phyloP scores from a whole-genome alignment of 352 stramenopile genomes.

The Phytophthora ramorum region DNA sequence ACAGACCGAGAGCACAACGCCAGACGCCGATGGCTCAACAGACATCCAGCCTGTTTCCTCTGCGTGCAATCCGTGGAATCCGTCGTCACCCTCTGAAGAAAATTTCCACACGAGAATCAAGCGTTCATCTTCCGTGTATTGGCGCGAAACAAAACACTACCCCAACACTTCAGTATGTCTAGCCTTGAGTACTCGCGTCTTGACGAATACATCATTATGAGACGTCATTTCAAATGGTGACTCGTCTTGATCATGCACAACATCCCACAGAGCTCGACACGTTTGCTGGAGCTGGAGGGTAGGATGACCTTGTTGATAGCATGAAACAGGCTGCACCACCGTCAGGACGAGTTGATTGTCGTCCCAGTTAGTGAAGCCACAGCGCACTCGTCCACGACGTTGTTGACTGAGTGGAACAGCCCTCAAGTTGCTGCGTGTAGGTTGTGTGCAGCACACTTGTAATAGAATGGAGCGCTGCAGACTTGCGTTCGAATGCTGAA shows the following conservation, averaged over 20 bases:
- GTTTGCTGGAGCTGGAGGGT: conserved; percentile 14
- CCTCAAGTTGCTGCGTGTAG: conserved; percentile 32
- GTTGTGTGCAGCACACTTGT: conserved; percentile 13
- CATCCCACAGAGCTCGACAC: conserved; percentile 13
- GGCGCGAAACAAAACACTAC: conserved; percentile 36
- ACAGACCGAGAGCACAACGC: conserved; percentile 37
- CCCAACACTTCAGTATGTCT: background rate
- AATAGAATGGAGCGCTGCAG: background rate
- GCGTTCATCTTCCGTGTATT: conserved; percentile 46
- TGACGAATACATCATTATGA: conserved; percentile 35
- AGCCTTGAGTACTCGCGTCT: conserved; percentile 25
- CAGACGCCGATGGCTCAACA: conserved; percentile 6
- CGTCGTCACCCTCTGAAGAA: conserved; percentile 37
- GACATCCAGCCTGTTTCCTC: conserved; percentile 36
- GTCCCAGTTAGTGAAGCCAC: conserved; percentile 14
- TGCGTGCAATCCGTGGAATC: conserved; percentile 25
- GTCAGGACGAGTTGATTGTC: conserved; percentile 3
- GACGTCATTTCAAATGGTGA: conserved; percentile 2
- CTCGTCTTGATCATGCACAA: conserved; percentile 10
- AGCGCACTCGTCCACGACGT: conserved; percentile 17
- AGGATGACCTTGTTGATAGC: conserved; percentile 23
- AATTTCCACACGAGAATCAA: conserved; percentile 63
- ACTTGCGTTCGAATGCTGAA: background rate
- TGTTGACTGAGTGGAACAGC: conserved; percentile 20
- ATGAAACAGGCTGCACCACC: conserved; percentile 23